Evolutionary conservation across 2,329 filamentous ascomycete species (phyloP), one percentile per base, ranked within the genome.

Genomic region (Ustulina deusta): DNA sequence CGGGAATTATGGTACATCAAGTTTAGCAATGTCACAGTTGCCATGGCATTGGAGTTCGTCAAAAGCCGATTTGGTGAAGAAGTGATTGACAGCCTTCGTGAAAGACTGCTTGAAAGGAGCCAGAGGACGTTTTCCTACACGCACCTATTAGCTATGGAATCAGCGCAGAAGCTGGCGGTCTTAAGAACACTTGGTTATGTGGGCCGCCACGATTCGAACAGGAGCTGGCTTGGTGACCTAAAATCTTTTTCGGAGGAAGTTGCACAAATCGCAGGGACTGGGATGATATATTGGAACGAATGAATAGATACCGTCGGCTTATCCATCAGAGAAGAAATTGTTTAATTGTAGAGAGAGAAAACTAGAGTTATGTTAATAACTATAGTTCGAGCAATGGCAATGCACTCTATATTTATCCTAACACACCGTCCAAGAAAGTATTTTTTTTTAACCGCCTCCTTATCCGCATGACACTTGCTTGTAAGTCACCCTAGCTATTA

Each of bases 371-470:
- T 44, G 9, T 44, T 44, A 44, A 44, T 44, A 44, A 44, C 4
- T 44, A 44, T 44, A 44, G 40, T 44, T 44, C n/a, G n/a, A 44
- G n/a, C 17, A 44, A 44, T n/a, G n/a, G 40, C n/a, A 44, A 44
- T 44, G 15, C 5, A 44, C 11, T 5, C n/a, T n/a, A 44, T 20
- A 44, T 44, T 44, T 44, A 44, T 20, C 9, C n/a, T 20, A 20
- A n/a, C n/a, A 44, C 3, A 44, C n/a, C n/a, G 15, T 44, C n/a
- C n/a, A 44, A n/a, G n/a, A 38, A 13, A 3, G n/a, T 44, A 11
- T n/a, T 44, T 44, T 44, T 44, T 44, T 44, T 44, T 44, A 11
- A 6, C 6, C 13, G 36, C 36, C 13, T 38, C 13, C 13, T 38
- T 38, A n/a, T n/a, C n/a, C n/a, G n/a, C n/a, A n/a, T n/a, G n/a